These are phyloP conservation scores for Leccinum subtestaceum DNA, from an alignment of 768 basidiomycete genomes.

Conservation along the genomic window DNA sequence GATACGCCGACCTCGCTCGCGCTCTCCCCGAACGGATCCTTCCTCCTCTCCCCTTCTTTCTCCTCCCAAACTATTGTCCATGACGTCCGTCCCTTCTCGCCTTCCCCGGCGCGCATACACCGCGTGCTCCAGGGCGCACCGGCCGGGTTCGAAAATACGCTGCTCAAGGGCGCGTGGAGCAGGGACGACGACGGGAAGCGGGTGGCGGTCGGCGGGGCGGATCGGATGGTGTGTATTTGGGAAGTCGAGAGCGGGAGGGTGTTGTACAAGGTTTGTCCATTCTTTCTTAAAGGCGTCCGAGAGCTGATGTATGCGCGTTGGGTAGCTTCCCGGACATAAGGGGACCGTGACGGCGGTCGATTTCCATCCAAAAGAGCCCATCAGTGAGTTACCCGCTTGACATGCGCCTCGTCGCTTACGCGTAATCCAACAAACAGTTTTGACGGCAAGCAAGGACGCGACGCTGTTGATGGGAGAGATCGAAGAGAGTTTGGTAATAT, in stretches of 20 bases:
- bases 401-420: conserved; percentile 7
- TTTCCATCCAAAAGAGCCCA: conserved; percentile 94
- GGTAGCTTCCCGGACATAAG: conserved; percentile 91
- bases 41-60: conserved; percentile 86
- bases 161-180: conserved; percentile 87
- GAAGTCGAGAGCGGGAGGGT: conserved; percentile 76
- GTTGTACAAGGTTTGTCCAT: conserved; percentile 65
- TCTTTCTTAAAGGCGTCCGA: neutral
- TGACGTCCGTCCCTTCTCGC: conserved; percentile 92
- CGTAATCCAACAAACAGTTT: conserved; percentile 44
- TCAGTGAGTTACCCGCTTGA: conserved; percentile 53
- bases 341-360: conserved; percentile 95
- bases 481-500: conserved; percentile 57
- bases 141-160: conserved; percentile 88
- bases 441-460: conserved; percentile 90
- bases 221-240: conserved; percentile 85
- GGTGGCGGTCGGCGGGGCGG: conserved; percentile 87
- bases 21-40: conserved; percentile 84
- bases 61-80: conserved; percentile 89
- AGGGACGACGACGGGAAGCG: conserved; percentile 77
- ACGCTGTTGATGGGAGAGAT: conserved; percentile 93
- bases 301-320: neutral
- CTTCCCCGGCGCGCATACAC: conserved; percentile 77
- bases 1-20: conserved; percentile 87
- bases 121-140: conserved; percentile 80